Evolutionary conservation across 352 stramenopile genomes (phyloP), one percentile per base, ranked within the genome.

Genomic region (Paralagenidium karlingii): DNA sequence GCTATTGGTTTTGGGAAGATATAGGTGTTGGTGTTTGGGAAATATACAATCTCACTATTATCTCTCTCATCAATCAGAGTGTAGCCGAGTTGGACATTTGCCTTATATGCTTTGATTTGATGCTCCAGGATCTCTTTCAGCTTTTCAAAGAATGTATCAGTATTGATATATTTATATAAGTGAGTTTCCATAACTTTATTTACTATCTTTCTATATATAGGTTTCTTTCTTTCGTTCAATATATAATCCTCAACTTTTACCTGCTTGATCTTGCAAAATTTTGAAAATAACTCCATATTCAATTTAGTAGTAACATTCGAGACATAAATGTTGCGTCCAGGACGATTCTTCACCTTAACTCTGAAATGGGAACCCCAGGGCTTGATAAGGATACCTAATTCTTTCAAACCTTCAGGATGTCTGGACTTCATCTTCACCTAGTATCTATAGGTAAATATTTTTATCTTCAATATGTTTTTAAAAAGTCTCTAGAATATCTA

Each of bases 41-140:
- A 55, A 32, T 49, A 38, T 5, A 42, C 26, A 22, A 10, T 26
- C 13, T 39, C 33, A 31, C 32, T 16, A 22, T 16, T 21, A 36
- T 33, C 31, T 15, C 12, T 38, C 19, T n/a, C 8, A 2, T 43
- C 19, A 27, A 45, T 30, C 13, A 49, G 18, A 5, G 13, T 38
- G 41, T 45, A 55, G 20, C 47, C 47, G 3, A 49, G 20, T 8
- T 18, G n/a, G 27, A 55, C 28, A 39, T 55, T 47, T n/a, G 46
- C 24, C 26, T 55, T 55, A 19, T 42, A 51, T 5, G 38, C 32
- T 16, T 44, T 38, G 9, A 31, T 39, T 32, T 55, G 47, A 16
- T 20, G 41, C n/a, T 27, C 13, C 30, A 51, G 44, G 15, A 51
- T 31, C 27, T 51, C 37, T 19, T 49, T 34, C 21, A 49, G 15